Evolutionary conservation across 2,329 filamentous ascomycete genomes (phyloP).

Genomic region (Aschersonia sp.): DNA sequence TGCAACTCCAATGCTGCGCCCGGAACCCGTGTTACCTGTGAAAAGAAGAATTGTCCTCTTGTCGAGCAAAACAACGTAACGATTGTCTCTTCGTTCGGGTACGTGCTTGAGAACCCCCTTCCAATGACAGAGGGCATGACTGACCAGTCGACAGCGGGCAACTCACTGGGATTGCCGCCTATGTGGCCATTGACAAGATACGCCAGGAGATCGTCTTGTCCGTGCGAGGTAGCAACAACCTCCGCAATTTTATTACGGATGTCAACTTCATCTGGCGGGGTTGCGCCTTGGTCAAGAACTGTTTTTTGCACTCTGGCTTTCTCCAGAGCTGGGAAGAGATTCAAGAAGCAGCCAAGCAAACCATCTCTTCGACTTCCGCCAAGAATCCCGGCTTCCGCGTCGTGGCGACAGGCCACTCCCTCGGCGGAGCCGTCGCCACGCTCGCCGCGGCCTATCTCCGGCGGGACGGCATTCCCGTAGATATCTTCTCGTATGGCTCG

Average conservation of each 20-base stretch:
- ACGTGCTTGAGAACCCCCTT: not conserved
- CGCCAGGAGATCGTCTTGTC: constrained; percentile 42
- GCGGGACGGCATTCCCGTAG: constrained; percentile 24
- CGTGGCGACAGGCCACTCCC: constrained; percentile 51
- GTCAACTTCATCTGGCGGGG: constrained; percentile 15
- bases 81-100: not conserved
- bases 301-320: constrained; percentile 44
- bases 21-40: not conserved
- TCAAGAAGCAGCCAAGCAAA: constrained; percentile 21
- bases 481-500: constrained; percentile 53
- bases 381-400: constrained; percentile 37
- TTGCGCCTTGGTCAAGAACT: constrained; percentile 22
- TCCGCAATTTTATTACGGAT: constrained; percentile 49
- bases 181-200: constrained; percentile 33
- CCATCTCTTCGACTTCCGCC: constrained; percentile 26
- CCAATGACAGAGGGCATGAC: too few relatives aligned
- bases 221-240: constrained; percentile 41
- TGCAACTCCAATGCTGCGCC: not conserved
- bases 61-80: not conserved
- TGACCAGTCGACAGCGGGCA: constrained; percentile 16
- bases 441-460: constrained; percentile 44
- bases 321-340: constrained; percentile 42
- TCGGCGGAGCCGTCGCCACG: constrained; percentile 50
- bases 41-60: not conserved
- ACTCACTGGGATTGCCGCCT: constrained; percentile 31